A percentile compares a stretch with the other conserved stretches of the same genome.
Conservation (phyloP, 2,329 filamentous ascomycete genomes). For the Cryphonectria nitschkei region DNA sequence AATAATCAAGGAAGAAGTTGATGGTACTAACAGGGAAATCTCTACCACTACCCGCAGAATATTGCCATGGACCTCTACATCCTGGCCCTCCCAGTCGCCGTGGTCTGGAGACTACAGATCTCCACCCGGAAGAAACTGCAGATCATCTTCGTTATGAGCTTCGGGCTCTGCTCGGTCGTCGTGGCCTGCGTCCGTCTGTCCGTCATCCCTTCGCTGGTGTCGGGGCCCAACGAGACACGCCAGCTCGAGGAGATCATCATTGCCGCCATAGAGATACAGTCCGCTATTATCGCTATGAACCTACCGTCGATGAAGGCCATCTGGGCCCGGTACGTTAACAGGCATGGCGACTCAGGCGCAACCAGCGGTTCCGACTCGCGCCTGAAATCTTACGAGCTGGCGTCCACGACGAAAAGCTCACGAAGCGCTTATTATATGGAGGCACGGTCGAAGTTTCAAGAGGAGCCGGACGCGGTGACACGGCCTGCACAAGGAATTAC, state of each 20-base stretch:
- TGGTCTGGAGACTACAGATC: constrained; percentile 23
- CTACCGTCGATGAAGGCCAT: constrained; percentile 21
- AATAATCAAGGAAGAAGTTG: not conserved
- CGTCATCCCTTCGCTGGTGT: constrained; percentile 13
- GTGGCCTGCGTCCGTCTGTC: constrained; percentile 19
- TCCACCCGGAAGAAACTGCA: constrained; percentile 20
- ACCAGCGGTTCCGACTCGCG: not conserved
- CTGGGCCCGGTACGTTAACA: not conserved
- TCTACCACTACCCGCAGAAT: constrained; percentile 3
- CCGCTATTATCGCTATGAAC: constrained; percentile 22
- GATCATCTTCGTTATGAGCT: constrained; percentile 19
- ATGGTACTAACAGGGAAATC: not conserved
- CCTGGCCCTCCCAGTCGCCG: constrained; percentile 23
- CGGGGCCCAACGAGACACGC: constrained; percentile 5
- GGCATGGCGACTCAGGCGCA: not conserved
- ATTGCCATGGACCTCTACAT: constrained; percentile 23
- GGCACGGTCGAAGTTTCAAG: not conserved
- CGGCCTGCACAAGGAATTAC: not conserved
- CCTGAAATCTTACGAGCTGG: not conserved
- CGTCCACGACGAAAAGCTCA: not conserved
- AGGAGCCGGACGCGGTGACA: not conserved
- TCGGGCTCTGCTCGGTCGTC: constrained; percentile 23
- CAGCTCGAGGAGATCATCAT: constrained; percentile 26
- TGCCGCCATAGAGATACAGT: constrained; percentile 23
- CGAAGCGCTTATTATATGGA: not conserved